A percentile compares a stretch with the other conserved stretches of the same genome.
Evolutionary conservation across 441 rosid genomes (phyloP).

Genomic region (Aleurites moluccanus): DNA sequence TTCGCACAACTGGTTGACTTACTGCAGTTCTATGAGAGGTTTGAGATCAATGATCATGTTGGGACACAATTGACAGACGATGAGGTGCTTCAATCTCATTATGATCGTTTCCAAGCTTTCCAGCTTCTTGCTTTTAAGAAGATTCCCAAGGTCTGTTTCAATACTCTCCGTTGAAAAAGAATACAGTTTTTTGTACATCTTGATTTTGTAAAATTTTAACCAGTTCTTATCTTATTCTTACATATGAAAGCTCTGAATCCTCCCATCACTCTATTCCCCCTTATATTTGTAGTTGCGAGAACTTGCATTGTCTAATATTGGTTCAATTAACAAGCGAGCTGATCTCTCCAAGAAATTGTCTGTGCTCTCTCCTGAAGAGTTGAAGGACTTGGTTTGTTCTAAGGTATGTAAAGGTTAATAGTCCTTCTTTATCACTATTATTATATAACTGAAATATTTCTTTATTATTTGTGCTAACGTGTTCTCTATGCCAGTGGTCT

Average conservation of each 20-base stretch:
- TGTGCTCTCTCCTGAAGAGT: constrained; percentile 72
- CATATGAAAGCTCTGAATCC: background rate
- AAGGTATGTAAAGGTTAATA: constrained; percentile 55
- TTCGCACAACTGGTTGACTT: constrained; percentile 79
- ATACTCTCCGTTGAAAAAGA: constrained; percentile 14
- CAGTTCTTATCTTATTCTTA: constrained; percentile 11
- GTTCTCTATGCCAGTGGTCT: background rate
- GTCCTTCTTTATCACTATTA: background rate
- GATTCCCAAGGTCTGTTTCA: constrained; percentile 75
- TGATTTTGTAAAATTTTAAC: background rate
- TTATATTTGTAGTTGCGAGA: constrained; percentile 62
- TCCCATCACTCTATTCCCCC: background rate
- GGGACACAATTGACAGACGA: constrained; percentile 96
- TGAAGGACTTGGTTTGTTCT: constrained; percentile 85
- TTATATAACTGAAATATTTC: background rate
- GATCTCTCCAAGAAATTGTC: constrained; percentile 93
- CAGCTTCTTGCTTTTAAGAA: constrained; percentile 91
- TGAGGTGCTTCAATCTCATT: constrained; percentile 90
- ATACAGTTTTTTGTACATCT: background rate
- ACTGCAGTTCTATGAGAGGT: constrained; percentile 27
- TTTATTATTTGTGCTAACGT: background rate
- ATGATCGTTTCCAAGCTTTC: constrained; percentile 81
- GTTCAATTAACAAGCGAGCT: constrained; percentile 80
- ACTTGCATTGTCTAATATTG: constrained; percentile 83
- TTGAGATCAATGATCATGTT: constrained; percentile 93